Base-by-base conservation (phyloP, 1,139 yeast species). In the Taphrina pruni region DNA sequence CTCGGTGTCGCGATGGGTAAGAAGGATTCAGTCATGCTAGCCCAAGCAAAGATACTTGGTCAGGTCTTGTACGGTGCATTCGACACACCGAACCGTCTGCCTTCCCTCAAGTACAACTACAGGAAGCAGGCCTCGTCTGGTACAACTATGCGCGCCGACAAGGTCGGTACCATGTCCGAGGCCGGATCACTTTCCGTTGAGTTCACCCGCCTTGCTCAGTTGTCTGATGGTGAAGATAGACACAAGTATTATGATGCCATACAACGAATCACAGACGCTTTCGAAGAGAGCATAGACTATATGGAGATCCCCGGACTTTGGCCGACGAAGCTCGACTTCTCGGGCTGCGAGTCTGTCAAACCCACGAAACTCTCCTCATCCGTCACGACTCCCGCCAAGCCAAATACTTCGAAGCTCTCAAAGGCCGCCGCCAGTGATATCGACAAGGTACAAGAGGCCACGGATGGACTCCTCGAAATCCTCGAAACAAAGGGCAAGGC, bases 161-260 rank as follows among this genome's bases (percentile, higher is more conserved):
- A 89, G 14, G 86, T 88, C 2, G 83, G 93, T 12, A 88, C 96
- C 0, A 90, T 97, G 2, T 96, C 97, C 0, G 97, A 93, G 77
- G 96, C 87, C 8, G 86, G 96, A 0, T 90, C 97, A 1, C 80
- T 93, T 72, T 97, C 91, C 78, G 80, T 93, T 75, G 98, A 93
- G 77, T 87, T 93, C 80, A 92, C 91, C 77, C 91, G 91, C 76
- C 81, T 93, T 74, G 83, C 97, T 20, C 84, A 85, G 70, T 81
- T 93, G 71, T 92, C 97, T 0, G 97, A 96, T 26, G 95, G 92
- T 75, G 76, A 80, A 70, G 78, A 78, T 58, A 85, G 84, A 73
- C 76, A 82, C 1, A 78, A 86, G 64, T 91, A 87, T 77, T 93
- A 97, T 97, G 85, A 87, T 71, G 83, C 85, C 1, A 78, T 83